These are phyloP conservation scores for Diplotaxis tenuifolia DNA, from an alignment of 345 rosid genomes.

Conservation along the genomic window DNA sequence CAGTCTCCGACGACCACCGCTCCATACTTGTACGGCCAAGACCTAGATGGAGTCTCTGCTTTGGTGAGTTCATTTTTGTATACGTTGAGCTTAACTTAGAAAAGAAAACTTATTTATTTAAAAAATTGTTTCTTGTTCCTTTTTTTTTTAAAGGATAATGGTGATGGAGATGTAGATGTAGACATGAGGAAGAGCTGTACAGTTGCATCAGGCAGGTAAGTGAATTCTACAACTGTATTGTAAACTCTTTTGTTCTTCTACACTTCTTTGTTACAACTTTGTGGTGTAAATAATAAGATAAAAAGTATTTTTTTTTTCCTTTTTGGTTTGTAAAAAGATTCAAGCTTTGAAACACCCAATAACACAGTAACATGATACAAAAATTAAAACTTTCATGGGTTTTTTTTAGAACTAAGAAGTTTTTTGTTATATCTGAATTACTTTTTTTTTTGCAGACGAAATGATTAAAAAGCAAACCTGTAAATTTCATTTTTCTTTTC, in stretches of 20 bases:
- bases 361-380: not conserved
- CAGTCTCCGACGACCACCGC: constrained; percentile 40
- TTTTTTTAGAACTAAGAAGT: not conserved
- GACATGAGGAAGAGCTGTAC: constrained; percentile 33
- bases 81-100: constrained; percentile 1
- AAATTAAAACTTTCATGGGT: not conserved
- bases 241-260: constrained; percentile 14
- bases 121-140: too few relatives aligned
- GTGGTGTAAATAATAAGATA: constrained; percentile 14
- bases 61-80: constrained; percentile 37
- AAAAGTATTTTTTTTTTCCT: too few relatives aligned
- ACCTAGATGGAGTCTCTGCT: constrained; percentile 14
- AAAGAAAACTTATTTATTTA: too few relatives aligned
- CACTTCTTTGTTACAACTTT: constrained; percentile 34
- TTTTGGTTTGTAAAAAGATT: too few relatives aligned
- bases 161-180: constrained; percentile 23
- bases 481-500: not conserved
- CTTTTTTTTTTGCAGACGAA: constrained; percentile 44
- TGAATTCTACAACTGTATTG: not conserved
- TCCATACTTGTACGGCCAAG: constrained; percentile 48
- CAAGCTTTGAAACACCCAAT: too few relatives aligned
- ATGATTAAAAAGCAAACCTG: constrained; percentile 17
- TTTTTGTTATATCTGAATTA: too few relatives aligned
- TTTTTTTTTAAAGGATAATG: constrained; percentile 3
- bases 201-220: constrained; percentile 59